Evolutionary conservation across 257 asterid genomes (phyloP).

Genomic region (Solanum virginianum): DNA sequence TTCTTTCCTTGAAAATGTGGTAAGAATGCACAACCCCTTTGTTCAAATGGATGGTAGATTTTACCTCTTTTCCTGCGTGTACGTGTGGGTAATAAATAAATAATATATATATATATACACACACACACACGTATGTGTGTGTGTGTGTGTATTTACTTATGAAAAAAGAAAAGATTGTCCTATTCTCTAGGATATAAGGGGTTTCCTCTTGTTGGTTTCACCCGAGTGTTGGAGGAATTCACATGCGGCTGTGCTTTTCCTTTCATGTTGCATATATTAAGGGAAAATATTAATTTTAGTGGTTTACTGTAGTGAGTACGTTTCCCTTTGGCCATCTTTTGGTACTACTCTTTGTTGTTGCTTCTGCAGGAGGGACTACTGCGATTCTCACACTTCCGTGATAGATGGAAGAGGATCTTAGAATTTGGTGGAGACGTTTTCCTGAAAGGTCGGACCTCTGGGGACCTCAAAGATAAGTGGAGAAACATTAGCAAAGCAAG

Average conservation of each 20-base stretch:
- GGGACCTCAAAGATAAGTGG: conserved; percentile 77
- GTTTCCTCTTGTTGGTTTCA: not conserved
- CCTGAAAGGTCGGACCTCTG: conserved; percentile 32
- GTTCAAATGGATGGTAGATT: not conserved
- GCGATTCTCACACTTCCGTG: conserved; percentile 1
- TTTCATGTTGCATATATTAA: not conserved
- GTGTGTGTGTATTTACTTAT: not conserved
- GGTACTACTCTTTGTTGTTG: not conserved
- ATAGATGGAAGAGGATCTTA: conserved; percentile 38
- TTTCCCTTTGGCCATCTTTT: not conserved
- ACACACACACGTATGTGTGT: too few species aligned
- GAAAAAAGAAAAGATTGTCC: not conserved
- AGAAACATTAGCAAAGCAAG: conserved; percentile 38
- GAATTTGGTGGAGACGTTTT: conserved; percentile 41
- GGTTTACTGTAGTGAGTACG: not conserved
- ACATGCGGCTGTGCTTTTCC: not conserved
- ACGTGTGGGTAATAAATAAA: too few species aligned
- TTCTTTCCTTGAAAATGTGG: not conserved
- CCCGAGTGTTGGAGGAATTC: not conserved
- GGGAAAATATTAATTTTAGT: not conserved
- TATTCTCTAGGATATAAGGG: not conserved
- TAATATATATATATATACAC: too few species aligned
- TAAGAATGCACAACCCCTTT: not conserved
- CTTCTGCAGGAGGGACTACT: conserved; percentile 40
- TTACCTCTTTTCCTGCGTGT: not conserved